Percentiles rank a stretch among this genome's conserved stretches.
Evolutionary conservation across 2,329 filamentous ascomycete genomes (phyloP).

Genomic region (Fusarium secorum): DNA sequence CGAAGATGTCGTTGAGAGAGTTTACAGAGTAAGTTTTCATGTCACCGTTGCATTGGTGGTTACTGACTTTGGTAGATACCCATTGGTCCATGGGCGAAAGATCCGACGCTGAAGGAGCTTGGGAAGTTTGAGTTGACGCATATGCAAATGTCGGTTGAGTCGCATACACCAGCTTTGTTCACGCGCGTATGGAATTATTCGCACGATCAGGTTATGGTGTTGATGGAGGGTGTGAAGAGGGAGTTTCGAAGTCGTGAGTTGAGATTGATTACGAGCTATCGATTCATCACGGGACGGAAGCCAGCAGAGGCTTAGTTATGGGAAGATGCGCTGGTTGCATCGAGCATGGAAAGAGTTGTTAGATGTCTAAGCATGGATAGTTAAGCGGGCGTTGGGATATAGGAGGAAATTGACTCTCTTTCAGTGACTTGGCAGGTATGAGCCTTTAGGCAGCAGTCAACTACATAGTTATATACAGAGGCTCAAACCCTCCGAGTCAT

Average conservation of each 20-base stretch:
- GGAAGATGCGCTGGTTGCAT: not conserved
- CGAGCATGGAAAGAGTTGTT: not conserved
- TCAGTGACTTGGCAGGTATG: not conserved
- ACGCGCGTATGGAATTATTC: conserved; percentile 50
- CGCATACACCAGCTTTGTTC: conserved; percentile 52
- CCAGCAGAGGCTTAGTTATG: not conserved
- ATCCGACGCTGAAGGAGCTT: conserved; percentile 48
- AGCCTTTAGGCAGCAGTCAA: not conserved
- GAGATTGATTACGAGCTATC: conserved; percentile 34
- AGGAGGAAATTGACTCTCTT: not conserved
- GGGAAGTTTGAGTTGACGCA: conserved; percentile 49
- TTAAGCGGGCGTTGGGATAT: not conserved
- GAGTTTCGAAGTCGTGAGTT: conserved; percentile 47
- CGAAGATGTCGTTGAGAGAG: conserved; percentile 44
- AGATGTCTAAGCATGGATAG: not conserved
- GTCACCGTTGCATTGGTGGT: fast-evolving
- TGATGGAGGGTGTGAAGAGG: conserved; percentile 59
- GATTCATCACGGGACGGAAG: conserved; percentile 32
- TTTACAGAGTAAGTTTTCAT: conserved; percentile 15
- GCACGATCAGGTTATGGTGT: conserved; percentile 50
- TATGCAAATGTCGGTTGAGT: conserved; percentile 55
- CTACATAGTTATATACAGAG: not conserved
- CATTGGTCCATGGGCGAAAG: conserved; percentile 50
- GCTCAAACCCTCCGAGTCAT: not conserved
- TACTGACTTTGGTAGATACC: conserved; percentile 44